These are phyloP conservation scores for Aschersonia sp. DNA, from an alignment of 2,329 filamentous ascomycete genomes.

Conservation along the genomic window DNA sequence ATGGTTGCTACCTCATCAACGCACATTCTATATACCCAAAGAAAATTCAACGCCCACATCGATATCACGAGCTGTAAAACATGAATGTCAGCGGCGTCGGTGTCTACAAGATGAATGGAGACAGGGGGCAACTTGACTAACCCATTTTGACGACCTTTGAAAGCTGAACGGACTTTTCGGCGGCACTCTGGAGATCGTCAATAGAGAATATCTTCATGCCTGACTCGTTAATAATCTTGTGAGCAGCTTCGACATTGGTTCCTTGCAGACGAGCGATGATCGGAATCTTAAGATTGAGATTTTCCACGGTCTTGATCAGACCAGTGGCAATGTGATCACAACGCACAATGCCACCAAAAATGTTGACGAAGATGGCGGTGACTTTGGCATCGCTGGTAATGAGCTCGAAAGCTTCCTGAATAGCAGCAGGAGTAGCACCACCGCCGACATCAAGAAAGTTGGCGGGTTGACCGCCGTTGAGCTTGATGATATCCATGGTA, in stretches of 20 bases:
- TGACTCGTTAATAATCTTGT: slow-evolving; percentile 88
- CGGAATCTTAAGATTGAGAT: slow-evolving; percentile 89
- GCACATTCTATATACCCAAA: slow-evolving; percentile 58
- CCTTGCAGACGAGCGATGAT: slow-evolving; percentile 96
- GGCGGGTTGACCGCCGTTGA: slow-evolving; percentile 88
- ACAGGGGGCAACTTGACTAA: slow-evolving; percentile 28
- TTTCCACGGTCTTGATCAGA: slow-evolving; percentile 86
- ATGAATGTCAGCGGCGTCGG: neutral
- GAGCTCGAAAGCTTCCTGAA: slow-evolving; percentile 94
- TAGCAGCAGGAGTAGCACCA: slow-evolving; percentile 90
- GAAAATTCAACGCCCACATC: slow-evolving; percentile 94
- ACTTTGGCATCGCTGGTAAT: slow-evolving; percentile 98
- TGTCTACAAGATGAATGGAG: neutral
- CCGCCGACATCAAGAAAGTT: slow-evolving; percentile 99
- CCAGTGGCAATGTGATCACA: slow-evolving; percentile 96
- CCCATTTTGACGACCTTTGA: slow-evolving; percentile 99
- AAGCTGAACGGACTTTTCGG: slow-evolving; percentile 97
- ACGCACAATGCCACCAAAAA: slow-evolving; percentile 96
- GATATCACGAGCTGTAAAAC: slow-evolving; percentile 63
- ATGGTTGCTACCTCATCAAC: neutral
- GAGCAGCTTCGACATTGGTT: slow-evolving; percentile 93
- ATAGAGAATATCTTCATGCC: slow-evolving; percentile 99
- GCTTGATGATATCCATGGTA: slow-evolving; percentile 99
- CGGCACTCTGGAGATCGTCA: slow-evolving; percentile 90
- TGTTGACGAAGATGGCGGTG: slow-evolving; percentile 98